phyloP scores from a whole-genome alignment of 805 yeast species.

The Yarrowia deformans region DNA sequence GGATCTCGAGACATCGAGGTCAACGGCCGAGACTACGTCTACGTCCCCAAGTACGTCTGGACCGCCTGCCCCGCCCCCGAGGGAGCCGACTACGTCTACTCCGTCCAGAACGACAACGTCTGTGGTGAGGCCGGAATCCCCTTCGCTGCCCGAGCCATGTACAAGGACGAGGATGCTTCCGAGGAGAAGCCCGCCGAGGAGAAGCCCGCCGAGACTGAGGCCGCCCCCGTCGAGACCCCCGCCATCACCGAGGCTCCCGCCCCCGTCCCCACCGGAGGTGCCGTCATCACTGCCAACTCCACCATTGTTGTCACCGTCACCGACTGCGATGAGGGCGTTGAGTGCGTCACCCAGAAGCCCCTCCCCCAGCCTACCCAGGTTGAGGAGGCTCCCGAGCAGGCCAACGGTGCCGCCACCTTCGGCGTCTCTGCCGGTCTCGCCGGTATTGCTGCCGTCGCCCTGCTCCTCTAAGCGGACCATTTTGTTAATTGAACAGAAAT shows the following conservation, averaged over 20 bases:
- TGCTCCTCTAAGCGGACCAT: conserved; percentile 19
- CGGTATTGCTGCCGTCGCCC: conserved; percentile 36
- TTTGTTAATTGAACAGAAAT: not conserved
- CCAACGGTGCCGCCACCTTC: conserved; percentile 35
- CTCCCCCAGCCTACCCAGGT: conserved; percentile 24
- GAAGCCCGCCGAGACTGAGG: conserved; percentile 14
- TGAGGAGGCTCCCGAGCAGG: conserved; percentile 35
- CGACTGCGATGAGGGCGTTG: conserved; percentile 16
- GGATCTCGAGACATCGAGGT: conserved; percentile 27
- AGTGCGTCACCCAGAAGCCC: conserved; percentile 22
- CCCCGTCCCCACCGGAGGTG: conserved; percentile 37
- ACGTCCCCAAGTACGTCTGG: conserved; percentile 25
- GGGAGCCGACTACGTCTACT: conserved; percentile 16
- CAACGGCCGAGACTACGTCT: conserved; percentile 29
- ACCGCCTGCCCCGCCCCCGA: conserved; percentile 37
- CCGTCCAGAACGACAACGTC: conserved; percentile 24
- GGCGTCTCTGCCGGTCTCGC: conserved; percentile 36
- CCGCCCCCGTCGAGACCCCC: conserved; percentile 33
- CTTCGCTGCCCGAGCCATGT: conserved; percentile 29
- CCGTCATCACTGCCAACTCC: conserved; percentile 37
- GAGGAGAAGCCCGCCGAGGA: conserved; percentile 4
- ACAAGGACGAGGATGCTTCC: not conserved
- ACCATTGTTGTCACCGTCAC: conserved; percentile 23
- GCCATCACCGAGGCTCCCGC: conserved; percentile 37
- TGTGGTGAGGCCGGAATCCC: conserved; percentile 29